A percentile compares a stretch with the other conserved stretches of the same genome.
Evolutionary conservation across 306 rosid species (phyloP).

Genomic region (Astragalus membranaceus): DNA sequence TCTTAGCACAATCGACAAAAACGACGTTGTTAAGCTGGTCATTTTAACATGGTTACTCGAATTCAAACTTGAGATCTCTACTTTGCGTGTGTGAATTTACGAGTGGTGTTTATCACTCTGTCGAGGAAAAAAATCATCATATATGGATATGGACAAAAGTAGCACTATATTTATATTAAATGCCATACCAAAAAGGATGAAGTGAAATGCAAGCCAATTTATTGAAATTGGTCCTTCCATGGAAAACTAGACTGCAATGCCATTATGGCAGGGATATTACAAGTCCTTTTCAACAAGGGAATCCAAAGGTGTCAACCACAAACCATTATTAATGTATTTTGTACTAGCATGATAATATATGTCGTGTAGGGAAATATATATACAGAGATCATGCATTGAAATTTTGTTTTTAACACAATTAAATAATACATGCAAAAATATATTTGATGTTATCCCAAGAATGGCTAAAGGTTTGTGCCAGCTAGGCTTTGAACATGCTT

Average conservation of each 20-base stretch:
- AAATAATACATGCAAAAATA: background rate
- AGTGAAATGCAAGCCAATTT: background rate
- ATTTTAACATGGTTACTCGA: no score
- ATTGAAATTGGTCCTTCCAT: conserved; percentile 10
- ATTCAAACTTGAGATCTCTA: no score
- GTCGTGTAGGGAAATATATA: conserved; percentile 10
- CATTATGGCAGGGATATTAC: conserved; percentile 20
- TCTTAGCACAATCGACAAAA: no score
- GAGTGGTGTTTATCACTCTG: no score
- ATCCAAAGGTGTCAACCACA: conserved; percentile 37
- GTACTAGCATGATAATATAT: conserved; percentile 7
- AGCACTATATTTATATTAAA: conserved; percentile 6
- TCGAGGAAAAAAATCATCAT: background rate
- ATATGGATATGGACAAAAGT: conserved; percentile 8
- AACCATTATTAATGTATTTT: conserved; percentile 24
- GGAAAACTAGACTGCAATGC: conserved; percentile 11
- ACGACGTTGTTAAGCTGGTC: no score
- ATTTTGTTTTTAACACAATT: background rate
- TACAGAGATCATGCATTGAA: conserved; percentile 18
- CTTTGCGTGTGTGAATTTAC: no score
- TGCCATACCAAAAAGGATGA: conserved; percentile 20
- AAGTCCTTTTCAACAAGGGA: conserved; percentile 46
- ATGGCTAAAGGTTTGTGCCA: background rate
- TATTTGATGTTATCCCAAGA: background rate
- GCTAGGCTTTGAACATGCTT: conserved; percentile 22